Evolutionary conservation across 345 rosid species (phyloP), one percentile per base, ranked within the genome.

Genomic region (Clausena lansium): DNA sequence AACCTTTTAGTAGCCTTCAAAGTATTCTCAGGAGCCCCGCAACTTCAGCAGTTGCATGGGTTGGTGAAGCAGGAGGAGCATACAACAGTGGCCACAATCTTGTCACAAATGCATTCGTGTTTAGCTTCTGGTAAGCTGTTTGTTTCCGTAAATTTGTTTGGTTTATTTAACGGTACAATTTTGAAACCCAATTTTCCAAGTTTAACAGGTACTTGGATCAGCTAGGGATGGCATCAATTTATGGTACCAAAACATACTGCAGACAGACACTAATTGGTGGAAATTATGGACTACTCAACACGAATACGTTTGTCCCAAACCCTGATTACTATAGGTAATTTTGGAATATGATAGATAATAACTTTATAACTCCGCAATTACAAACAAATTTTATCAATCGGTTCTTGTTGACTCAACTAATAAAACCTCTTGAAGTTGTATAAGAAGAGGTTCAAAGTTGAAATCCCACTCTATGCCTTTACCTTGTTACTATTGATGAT

Each of bases 21-120:
- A 41, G 67, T 24, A 80, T 90, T 75, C 76, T 90, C 55, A 84
- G 80, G 79, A 78, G 47, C 15, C 66, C 90, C 0, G 77, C 82
- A 33, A 83, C 86, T 68, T 61, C 78, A 0, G 88, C 92, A 13
- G 91, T 88, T 36, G 88, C 92, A 52, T 87, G 94, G 92, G 88
- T 90, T 57, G 88, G 92, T 17, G 92, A 90, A 81, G 89, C 92
- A 2, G 92, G 94, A 30, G 92, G 91, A 17, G 94, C 90, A 30
- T 87, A 76, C 69, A 90, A 85, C 77, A 89, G 94, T 1, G 94
- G 91, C 77, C 87, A 10, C 58, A 78, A 86, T 80, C 88, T 78
- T 22, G 91, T 89, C 73, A 82, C 89, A 20, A 79, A 89, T 64
- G 72, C 94, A 27, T 89, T 87, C 76, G 89, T 86, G 20, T 82